Percentiles rank a stretch among this genome's conserved stretches.
phyloP scores from a whole-genome alignment of 2,329 filamentous ascomycete genomes.

The Arthrocladium fulminans region DNA sequence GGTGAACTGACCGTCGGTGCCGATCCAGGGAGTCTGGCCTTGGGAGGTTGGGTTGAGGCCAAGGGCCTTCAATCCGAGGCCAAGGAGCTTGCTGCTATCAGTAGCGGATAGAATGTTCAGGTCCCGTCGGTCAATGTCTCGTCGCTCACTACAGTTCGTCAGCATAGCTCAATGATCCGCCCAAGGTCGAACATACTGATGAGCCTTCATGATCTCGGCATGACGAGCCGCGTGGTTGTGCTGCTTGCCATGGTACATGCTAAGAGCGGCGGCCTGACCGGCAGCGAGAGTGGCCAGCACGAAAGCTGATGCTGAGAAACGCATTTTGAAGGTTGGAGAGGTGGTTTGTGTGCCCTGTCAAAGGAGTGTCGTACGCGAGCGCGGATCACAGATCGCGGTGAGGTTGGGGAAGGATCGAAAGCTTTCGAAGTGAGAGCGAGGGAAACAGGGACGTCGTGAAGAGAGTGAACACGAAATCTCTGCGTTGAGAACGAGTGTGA shows the following conservation, averaged over 20 bases:
- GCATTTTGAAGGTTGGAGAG: constrained; percentile 16
- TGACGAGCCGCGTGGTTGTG: constrained; percentile 1
- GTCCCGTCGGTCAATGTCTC: constrained; percentile 16
- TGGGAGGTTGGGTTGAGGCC: constrained; percentile 17
- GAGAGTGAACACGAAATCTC: constrained; percentile 54
- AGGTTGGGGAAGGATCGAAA: constrained; percentile 2
- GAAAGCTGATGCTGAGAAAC: constrained; percentile 19
- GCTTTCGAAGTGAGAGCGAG: constrained; percentile 4
- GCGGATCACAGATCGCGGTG: constrained; percentile 11
- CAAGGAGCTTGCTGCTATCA: constrained; percentile 13
- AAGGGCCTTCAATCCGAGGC: constrained; percentile 14
- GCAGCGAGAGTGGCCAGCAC: constrained; percentile 23
- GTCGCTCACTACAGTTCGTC: background rate
- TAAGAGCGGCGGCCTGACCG: constrained; percentile 19
- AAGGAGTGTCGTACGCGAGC: constrained; percentile 5
- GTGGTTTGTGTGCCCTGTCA: constrained; percentile 8
- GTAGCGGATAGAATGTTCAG: constrained; percentile 13
- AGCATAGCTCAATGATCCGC: background rate
- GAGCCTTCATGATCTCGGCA: background rate
- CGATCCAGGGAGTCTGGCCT: constrained; percentile 17
- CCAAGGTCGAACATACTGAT: background rate
- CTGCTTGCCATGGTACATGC: constrained; percentile 8
- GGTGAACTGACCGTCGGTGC: constrained; percentile 18
- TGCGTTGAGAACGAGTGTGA: constrained; percentile 43
- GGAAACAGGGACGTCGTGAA: constrained; percentile 30